Percentiles rank a stretch among this genome's conserved stretches.
These are phyloP conservation scores for Allomyces macrogynus DNA, from an alignment of 192 early-diverging fungal genomes.

Conservation along the genomic window DNA sequence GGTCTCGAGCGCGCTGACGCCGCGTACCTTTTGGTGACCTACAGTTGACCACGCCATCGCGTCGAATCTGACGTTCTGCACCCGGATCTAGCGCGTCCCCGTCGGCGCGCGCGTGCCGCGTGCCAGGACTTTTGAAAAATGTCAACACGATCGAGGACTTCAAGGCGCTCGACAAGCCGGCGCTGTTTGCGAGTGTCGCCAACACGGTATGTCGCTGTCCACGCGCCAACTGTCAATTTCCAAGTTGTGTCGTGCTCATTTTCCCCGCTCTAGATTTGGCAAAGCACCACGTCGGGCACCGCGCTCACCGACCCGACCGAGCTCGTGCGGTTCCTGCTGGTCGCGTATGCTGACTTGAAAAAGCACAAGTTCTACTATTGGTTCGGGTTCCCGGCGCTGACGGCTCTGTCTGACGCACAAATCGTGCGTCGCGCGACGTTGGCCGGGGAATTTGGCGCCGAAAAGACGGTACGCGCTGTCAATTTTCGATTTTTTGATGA, in stretches of 20 bases:
- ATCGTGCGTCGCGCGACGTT: constrained; percentile 9
- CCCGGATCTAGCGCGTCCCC: no score
- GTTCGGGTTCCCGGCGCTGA: constrained; percentile 80
- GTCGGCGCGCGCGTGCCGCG: no score
- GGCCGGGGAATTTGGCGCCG: constrained; percentile 11
- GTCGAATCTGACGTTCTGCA: no score
- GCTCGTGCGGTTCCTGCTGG: constrained; percentile 49
- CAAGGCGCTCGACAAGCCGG: constrained; percentile 51
- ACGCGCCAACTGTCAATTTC: not conserved
- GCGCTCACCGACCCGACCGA: constrained; percentile 38
- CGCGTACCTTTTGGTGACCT: no score
- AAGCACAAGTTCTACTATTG: constrained; percentile 87
- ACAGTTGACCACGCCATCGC: no score
- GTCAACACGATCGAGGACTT: constrained; percentile 94
- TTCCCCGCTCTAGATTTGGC: constrained; percentile 32
- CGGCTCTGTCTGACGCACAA: constrained; percentile 35
- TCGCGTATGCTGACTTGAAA: constrained; percentile 94
- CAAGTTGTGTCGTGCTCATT: no score
- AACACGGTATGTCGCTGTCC: not conserved
- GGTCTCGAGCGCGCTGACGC: no score
- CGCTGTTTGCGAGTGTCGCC: constrained; percentile 19
- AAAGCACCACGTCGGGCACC: constrained; percentile 41
- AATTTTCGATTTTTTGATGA: no score
- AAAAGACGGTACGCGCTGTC: not conserved
- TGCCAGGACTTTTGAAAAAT: constrained; percentile 44